Evolutionary conservation across 805 yeast genomes (phyloP).

Genomic region (Metschnikowia colocasiae): DNA sequence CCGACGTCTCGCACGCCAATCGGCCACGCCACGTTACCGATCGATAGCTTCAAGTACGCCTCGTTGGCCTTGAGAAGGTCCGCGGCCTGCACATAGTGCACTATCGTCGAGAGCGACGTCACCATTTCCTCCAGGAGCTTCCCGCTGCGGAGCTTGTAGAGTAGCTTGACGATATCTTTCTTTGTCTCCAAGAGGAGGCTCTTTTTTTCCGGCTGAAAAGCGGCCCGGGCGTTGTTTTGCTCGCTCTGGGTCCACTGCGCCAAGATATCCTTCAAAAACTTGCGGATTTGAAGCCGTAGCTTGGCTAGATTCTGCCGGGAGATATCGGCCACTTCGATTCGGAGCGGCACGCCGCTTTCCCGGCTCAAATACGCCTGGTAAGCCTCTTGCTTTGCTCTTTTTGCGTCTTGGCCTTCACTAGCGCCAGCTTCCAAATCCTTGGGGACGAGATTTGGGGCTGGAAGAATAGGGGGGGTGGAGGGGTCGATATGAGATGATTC

Average conservation of each 20-base stretch:
- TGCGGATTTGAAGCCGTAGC: constrained; percentile 41
- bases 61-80: constrained; percentile 57
- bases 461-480: no score
- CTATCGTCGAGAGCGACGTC: constrained; percentile 55
- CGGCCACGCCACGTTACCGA: constrained; percentile 92
- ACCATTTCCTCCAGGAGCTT: constrained; percentile 44
- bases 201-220: background rate
- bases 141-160: constrained; percentile 33
- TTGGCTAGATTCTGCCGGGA: constrained; percentile 22
- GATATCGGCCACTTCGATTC: constrained; percentile 30
- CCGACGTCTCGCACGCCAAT: constrained; percentile 79
- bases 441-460: no score
- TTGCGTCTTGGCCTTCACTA: no score
- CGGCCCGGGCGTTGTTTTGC: background rate
- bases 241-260: constrained; percentile 35
- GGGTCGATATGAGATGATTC: no score
- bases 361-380: constrained; percentile 26
- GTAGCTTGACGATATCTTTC: constrained; percentile 49
- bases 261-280: constrained; percentile 45
- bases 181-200: constrained; percentile 33
- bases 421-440: no score
- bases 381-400: background rate
- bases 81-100: constrained; percentile 54
- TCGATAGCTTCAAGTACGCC: constrained; percentile 67
- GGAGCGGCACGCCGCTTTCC: constrained; percentile 20